These are phyloP conservation scores for Acer campestre DNA, from an alignment of 345 rosid species.

Conservation along the genomic window DNA sequence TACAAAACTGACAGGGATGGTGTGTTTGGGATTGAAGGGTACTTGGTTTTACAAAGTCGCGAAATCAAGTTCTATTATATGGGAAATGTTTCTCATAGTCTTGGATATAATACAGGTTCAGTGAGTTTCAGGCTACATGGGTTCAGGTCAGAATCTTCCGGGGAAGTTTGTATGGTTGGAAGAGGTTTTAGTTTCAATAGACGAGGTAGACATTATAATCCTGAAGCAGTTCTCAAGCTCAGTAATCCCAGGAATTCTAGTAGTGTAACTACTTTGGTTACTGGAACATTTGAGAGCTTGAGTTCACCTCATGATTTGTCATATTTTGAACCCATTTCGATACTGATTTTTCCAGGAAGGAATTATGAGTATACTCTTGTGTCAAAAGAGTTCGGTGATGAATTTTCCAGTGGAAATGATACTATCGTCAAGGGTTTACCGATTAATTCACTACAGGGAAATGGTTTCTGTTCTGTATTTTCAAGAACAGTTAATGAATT, in stretches of 20 bases:
- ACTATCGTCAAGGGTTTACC: conserved; percentile 12
- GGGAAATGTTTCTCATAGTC: neutral
- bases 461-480: conserved; percentile 28
- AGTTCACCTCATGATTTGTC: conserved; percentile 21
- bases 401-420: conserved; percentile 19
- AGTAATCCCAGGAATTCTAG: conserved; percentile 28
- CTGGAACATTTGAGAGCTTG: conserved; percentile 46
- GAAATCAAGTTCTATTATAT: neutral
- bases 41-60: neutral
- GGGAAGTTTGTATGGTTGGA: conserved; percentile 59
- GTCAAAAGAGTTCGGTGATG: conserved; percentile 16
- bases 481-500: conserved; percentile 14
- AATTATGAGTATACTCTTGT: conserved; percentile 22
- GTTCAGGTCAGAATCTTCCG: conserved; percentile 45
- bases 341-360: conserved; percentile 38
- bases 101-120: neutral
- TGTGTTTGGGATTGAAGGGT: conserved; percentile 24
- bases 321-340: conserved; percentile 39
- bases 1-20: conserved; percentile 19
- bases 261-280: conserved; percentile 40
- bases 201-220: conserved; percentile 17
- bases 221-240: conserved; percentile 45
- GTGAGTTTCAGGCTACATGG: conserved; percentile 40
- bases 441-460: neutral
- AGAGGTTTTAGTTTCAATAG: conserved; percentile 16